Percentiles rank a stretch among this genome's conserved stretches.
phyloP scores from a whole-genome alignment of 345 rosid species.

The Turritis glabra region DNA sequence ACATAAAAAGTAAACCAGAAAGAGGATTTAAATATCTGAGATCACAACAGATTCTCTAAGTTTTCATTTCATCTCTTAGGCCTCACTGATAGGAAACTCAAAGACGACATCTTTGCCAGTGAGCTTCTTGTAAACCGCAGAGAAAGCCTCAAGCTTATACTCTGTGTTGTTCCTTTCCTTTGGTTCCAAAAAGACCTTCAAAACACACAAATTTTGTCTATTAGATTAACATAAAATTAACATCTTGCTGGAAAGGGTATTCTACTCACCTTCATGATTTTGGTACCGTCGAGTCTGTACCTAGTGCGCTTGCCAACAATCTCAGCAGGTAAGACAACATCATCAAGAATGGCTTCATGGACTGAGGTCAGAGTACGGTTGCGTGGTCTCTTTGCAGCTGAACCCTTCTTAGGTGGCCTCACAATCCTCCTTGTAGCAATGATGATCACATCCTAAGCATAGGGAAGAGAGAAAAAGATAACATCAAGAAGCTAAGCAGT shows the following conservation, averaged over 20 bases:
- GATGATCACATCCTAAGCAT: conserved; percentile 66
- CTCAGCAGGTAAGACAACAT: conserved; percentile 86
- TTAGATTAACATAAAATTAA: not conserved
- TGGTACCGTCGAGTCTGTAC: conserved; percentile 79
- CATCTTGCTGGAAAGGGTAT: not conserved
- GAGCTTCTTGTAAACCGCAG: conserved; percentile 83
- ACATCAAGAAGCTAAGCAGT: not conserved
- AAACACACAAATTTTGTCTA: not conserved
- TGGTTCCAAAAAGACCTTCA: conserved; percentile 78
- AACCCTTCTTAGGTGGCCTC: conserved; percentile 93
- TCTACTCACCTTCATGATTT: conserved; percentile 67
- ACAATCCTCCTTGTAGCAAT: conserved; percentile 76
- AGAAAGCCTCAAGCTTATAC: conserved; percentile 73
- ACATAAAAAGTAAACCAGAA: not conserved
- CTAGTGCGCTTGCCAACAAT: conserved; percentile 87
- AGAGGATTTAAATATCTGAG: not conserved
- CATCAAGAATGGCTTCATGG: conserved; percentile 86
- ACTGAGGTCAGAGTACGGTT: conserved; percentile 81
- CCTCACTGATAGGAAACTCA: conserved; percentile 66
- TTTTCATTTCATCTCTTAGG: conserved; percentile 38
- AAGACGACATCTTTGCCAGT: conserved; percentile 81
- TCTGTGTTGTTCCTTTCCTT: conserved; percentile 81
- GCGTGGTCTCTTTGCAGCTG: conserved; percentile 90
- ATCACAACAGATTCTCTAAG: not conserved
- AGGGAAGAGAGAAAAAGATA: not conserved